Evolutionary conservation across 352 stramenopile genomes (phyloP), one percentile per base, ranked within the genome.

Genomic region (Globisporangium splendens): DNA sequence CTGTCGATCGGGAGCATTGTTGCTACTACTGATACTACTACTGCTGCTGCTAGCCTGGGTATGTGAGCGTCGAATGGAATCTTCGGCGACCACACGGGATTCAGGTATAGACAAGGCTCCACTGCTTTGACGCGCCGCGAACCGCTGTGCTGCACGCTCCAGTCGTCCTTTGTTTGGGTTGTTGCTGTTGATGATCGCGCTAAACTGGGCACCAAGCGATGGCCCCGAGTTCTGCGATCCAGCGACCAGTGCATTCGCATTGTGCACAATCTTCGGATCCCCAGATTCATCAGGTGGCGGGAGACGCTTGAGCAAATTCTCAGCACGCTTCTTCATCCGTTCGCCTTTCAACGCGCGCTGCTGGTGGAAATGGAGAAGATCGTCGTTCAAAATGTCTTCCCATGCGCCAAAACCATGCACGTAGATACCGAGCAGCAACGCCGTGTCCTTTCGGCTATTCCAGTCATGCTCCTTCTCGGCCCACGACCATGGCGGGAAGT

Each of bases 341-440:
- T 91, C 85, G n/a, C 86, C 83, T 48, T 92, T 95, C 0, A 95
- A 47, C 18, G 80, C 86, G 28, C 86, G 78, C 65, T 95, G 86
- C n/a, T 79, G 69, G 41, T 91, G 81, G 42, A 95, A 86, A 51
- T 82, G 69, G 24, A 95, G 73, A 46, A 87, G 69, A 18, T 90
- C 81, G 58, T 95, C 86, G 51, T 89, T 89, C 24, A 95, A 42
- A 43, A 95, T 92, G 48, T 93, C 83, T 72, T 95, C 86, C 86
- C 86, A 95, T 6, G 73, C 77, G 51, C 86, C 82, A 70, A 95
- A 93, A 18, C 86, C 86, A 55, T 95, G 86, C 8, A 95, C 70
- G 62, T 93, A 91, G 21, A 95, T 85, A 20, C 86, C 86, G 14
- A 95, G 67, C 20, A 95, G 70, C 50, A 95, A 55, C 22, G 83